A percentile compares a stretch with the other conserved stretches of the same genome.
Evolutionary conservation across 2,329 filamentous ascomycete species (phyloP).

Genomic region (Apiospora arundinis): DNA sequence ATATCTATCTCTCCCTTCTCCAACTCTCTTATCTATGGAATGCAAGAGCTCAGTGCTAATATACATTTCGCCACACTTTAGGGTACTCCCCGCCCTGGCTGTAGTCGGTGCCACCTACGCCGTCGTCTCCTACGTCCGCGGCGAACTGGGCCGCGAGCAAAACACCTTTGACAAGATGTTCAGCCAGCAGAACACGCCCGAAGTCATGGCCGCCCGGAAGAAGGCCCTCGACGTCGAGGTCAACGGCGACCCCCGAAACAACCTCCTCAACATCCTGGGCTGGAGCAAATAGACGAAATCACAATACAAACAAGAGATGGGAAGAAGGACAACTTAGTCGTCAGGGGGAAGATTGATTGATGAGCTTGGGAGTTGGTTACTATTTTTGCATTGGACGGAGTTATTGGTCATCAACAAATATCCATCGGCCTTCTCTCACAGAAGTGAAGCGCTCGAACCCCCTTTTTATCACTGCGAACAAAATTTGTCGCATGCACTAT

Average conservation of each 20-base stretch:
- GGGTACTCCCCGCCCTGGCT: constrained; percentile 30
- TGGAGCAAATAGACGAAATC: constrained; percentile 33
- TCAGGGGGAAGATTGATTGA: not conserved
- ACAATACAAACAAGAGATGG: not conserved
- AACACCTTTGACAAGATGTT: constrained; percentile 37
- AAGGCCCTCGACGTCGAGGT: constrained; percentile 33
- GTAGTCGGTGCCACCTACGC: constrained; percentile 30
- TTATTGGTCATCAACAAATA: not conserved
- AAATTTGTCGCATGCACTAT: not conserved
- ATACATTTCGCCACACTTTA: constrained; percentile 27
- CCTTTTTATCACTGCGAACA: not conserved
- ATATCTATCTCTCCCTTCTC: not conserved
- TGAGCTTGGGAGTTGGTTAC: not conserved
- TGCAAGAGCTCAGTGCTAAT: not conserved
- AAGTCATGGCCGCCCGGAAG: constrained; percentile 36
- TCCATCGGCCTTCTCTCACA: not conserved
- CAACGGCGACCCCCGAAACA: constrained; percentile 40
- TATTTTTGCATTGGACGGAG: constrained; percentile 5
- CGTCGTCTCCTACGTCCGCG: constrained; percentile 34
- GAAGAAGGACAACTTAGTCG: too few relatives aligned
- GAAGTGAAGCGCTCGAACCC: not conserved
- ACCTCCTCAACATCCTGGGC: constrained; percentile 38
- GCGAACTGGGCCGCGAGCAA: constrained; percentile 32
- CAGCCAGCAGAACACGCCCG: constrained; percentile 40
- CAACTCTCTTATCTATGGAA: not conserved